Evolutionary conservation across 305 asterid genomes (phyloP).

Genomic region (Plantago lanceolata): DNA sequence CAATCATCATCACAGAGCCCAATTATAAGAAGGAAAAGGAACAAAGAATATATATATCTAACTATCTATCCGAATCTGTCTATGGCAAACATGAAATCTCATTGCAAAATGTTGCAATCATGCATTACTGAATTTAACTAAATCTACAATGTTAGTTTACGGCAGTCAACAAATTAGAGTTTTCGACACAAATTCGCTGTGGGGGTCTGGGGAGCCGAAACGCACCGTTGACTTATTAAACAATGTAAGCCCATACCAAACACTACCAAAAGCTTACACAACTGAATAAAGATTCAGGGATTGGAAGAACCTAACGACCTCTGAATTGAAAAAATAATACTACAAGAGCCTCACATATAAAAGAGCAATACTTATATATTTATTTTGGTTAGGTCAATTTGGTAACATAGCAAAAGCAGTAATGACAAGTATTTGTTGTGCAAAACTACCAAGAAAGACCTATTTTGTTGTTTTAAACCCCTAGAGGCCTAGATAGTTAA

Average conservation of each 20-base stretch:
- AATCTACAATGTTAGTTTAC: conserved; percentile 3
- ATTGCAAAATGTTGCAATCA: conserved; percentile 5
- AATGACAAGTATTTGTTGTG: too few relatives aligned
- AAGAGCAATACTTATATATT: not conserved
- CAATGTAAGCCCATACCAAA: too few relatives aligned
- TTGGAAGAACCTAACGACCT: not conserved
- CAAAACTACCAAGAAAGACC: too few relatives aligned
- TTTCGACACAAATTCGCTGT: not conserved
- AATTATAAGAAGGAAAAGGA: conserved; percentile 10
- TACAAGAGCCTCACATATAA: not conserved
- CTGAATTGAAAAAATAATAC: not conserved
- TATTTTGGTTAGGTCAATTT: not conserved
- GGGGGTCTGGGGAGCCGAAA: too few relatives aligned
- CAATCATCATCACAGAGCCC: conserved; percentile 10
- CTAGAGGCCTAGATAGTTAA: too few relatives aligned
- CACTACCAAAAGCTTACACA: too few relatives aligned
- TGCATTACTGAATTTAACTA: not conserved
- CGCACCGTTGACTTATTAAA: not conserved
- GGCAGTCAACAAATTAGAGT: not conserved
- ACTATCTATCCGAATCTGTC: too few relatives aligned
- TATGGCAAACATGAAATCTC: conserved; percentile 15
- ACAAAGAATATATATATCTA: not conserved
- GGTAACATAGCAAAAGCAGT: not conserved
- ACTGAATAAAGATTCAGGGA: too few relatives aligned
- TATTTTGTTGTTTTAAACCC: too few relatives aligned